Evolutionary conservation across 805 yeast genomes (phyloP), one percentile per base, ranked within the genome.

Genomic region (Zygosaccharomyces gambellarensis): DNA sequence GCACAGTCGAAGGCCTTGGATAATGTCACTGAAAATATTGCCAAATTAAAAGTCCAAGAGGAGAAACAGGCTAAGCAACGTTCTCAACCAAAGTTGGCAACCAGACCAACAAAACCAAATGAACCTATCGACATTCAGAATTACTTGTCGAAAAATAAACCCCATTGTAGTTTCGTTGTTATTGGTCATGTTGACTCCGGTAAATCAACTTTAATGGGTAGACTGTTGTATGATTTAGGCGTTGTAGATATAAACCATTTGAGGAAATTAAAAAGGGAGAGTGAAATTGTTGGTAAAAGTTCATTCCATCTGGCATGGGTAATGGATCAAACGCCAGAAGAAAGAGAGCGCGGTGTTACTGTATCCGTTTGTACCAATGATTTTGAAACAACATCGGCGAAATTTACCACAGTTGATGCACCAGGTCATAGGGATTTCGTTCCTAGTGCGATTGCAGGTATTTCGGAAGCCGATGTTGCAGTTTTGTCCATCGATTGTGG

Each of bases 111-210:
- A n/a, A 63, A 62, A 46, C 70, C 66, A 43, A 61, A 59, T 44
- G 56, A 60, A 25, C 63, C 68, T 60, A 85, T 85, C 36, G 79
- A 79, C 57, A 78, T 90, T 48, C 83, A 87, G 54, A 80, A 78
- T 47, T 97, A 90, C 60, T 65, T 92, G 79, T 85, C 83, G 61
- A 92, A 92, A 50, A 87, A 89, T 55, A 92, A 90, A 70, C 98
- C 94, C 65, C 99, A 94, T 71, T 79, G 94, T 69, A 90, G 97
- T 38, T 86, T 94, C 63, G 90, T 95, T 57, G 95, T 94, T 72
- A 86, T 94, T 90, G 99, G 99, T 56, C 99, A 94, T 70, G 99
- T 94, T 55, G 99, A 94, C 76, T 98, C 99, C 14, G 99, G 99
- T 62, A 94, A 94, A 72, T 89, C 97, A 39, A 94, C 99, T 48